Base-by-base conservation (phyloP, 225 moss, liverwort and hornwort genomes). In the Physcomitrium patens region DNA sequence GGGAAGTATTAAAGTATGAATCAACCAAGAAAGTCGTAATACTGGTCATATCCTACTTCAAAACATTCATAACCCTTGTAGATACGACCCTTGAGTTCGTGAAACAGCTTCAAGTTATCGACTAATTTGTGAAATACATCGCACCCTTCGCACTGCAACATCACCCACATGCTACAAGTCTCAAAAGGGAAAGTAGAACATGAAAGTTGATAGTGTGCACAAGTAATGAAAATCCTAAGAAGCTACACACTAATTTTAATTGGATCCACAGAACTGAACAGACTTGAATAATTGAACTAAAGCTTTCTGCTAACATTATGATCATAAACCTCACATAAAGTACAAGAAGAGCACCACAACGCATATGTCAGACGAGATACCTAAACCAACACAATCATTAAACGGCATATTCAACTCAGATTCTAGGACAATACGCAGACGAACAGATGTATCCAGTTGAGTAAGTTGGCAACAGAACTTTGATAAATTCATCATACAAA, bases 31-130 rank as follows among this genome's bases (percentile, higher is more conserved):
- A 93, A 95, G 81, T 95, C 93, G 60, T 99, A 95, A 14, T 91
- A 90, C 84, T 95, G 91, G 67, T 93, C 88, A 63, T 86, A 90
- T 17, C 93, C 95, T 65, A 95, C 91, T 81, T 93, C 95, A 5
- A 93, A 89, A 67, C 84, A 88, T 53, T 92, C 95, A 70, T 95
- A 95, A 53, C 99, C 94, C 64, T 78, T 82, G 47, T 93, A 99
- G 12, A 99, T 88, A 60, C 91, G 91, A 23, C 99, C 99, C 76
- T 83, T 93, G 83, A 99, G 72, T 76, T 99, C 99, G 73, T 99
- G 99, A 57, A 99, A 99, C 60, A 99, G 82, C 74, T 99, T 95
- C 71, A 99, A 80, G 73, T 99, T 99, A 84, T 99, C 99, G 3
- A 99, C 93, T 41, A 99, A 60, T 64, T 99, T 99, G 80, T 99